Evolutionary conservation across 1,284 basidiomycete genomes (phyloP).

Genomic region (Ceratobasidium sp.): DNA sequence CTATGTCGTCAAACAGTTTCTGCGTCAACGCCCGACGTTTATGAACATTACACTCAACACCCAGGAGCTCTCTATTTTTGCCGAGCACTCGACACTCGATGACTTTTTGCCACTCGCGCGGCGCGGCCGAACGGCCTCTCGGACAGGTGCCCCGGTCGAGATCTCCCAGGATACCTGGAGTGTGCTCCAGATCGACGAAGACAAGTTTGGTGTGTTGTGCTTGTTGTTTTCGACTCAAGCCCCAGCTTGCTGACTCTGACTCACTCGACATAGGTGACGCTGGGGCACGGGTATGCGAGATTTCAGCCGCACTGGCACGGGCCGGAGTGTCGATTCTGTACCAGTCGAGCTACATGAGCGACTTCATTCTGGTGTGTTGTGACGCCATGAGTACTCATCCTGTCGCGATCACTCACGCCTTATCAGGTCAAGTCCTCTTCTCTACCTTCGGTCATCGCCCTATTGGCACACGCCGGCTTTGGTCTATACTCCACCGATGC

Average conservation of each 20-base stretch:
- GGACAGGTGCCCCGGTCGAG: slow-evolving; percentile 62
- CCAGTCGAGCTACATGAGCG: slow-evolving; percentile 84
- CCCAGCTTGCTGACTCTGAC: not conserved
- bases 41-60: slow-evolving; percentile 78
- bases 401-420: slow-evolving; percentile 29
- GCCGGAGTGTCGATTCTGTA: slow-evolving; percentile 85
- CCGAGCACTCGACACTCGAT: slow-evolving; percentile 62
- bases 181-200: slow-evolving; percentile 41
- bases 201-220: slow-evolving; percentile 40
- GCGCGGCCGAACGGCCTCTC: slow-evolving; percentile 57
- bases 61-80: slow-evolving; percentile 75
- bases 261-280: slow-evolving; percentile 68
- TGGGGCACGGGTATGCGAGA: slow-evolving; percentile 75
- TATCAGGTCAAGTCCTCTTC: slow-evolving; percentile 69
- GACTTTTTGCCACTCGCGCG: slow-evolving; percentile 69
- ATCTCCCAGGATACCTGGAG: slow-evolving; percentile 57
- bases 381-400: slow-evolving; percentile 24
- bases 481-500: slow-evolving; percentile 68
- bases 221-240: slow-evolving; percentile 25
- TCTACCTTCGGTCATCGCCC: slow-evolving; percentile 65
- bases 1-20: slow-evolving; percentile 70
- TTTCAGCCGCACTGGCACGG: slow-evolving; percentile 77
- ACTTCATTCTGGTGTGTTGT: slow-evolving; percentile 75
- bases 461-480: slow-evolving; percentile 67
- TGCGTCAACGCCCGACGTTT: slow-evolving; percentile 68